Conservation (phyloP, 257 asterid genomes). For the Apocynum venetum region DNA sequence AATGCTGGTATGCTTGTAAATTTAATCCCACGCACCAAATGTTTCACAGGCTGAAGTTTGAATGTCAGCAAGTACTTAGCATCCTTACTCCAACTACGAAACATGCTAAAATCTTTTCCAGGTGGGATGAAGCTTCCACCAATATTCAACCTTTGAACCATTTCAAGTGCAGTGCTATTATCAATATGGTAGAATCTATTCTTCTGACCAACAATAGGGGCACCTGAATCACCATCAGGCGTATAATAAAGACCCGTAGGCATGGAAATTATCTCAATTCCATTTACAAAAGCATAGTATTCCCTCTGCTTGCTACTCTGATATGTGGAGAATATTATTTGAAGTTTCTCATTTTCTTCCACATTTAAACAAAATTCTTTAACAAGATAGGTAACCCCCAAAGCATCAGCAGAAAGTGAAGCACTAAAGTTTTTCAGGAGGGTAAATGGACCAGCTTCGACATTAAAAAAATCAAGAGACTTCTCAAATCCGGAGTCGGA, state of each 20-base stretch:
- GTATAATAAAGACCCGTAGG: constrained; percentile 12
- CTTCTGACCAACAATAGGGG: constrained; percentile 12
- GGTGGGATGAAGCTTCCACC: constrained; percentile 17
- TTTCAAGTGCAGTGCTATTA: constrained; percentile 13
- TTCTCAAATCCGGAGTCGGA: constrained; percentile 17
- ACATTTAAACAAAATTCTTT: constrained; percentile 18
- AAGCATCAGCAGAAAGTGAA: constrained; percentile 10
- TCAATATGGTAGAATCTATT: not conserved
- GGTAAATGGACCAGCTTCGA: constrained; percentile 20
- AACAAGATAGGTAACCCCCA: constrained; percentile 10
- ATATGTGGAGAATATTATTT: constrained; percentile 33
- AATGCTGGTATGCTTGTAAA: not conserved
- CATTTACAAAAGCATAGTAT: constrained; percentile 5
- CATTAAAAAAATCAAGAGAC: constrained; percentile 16
- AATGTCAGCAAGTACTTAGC: constrained; percentile 31
- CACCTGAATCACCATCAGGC: not conserved
- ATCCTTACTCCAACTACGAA: constrained; percentile 32
- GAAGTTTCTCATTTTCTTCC: not conserved
- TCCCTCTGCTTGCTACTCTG: not conserved
- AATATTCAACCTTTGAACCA: constrained; percentile 11
- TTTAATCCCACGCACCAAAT: not conserved
- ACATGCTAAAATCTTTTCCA: constrained; percentile 16
- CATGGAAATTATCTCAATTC: constrained; percentile 19
- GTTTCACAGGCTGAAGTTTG: not conserved
- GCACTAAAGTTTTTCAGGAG: constrained; percentile 15